Base-by-base conservation (phyloP, 768 basidiomycete species). In the Hypsizygus marmoreus region DNA sequence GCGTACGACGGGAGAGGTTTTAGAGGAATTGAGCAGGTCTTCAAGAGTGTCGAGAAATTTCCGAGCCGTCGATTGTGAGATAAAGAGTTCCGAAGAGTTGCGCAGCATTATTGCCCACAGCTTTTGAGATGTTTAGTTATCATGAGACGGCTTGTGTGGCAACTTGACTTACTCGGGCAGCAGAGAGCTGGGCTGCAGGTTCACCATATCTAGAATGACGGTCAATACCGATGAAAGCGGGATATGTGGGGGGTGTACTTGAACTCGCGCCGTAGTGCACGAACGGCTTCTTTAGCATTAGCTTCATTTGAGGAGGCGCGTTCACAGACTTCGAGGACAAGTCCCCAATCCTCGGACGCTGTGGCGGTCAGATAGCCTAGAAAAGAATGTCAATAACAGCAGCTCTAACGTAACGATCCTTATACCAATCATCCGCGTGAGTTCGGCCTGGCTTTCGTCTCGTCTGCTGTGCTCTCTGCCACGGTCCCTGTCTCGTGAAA, bases 21-120 rank as follows among this genome's bases (percentile, higher is more conserved):
- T 73, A 1, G 79, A 57, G 0, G 78, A 80, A 2, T 65, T 70
- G 3, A 92, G 67, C 14, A 89, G 75, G 13, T 91, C 88, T 49
- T 92, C 91, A 13, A 93, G 69, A 1, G 80, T 82, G 40, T 91
- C 86, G 14, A 88, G 65, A 57, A 93, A 93, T 61, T 92, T 92
- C 56, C 82, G 81, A 24, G 83, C 73, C 11, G 80, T 76, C 29
- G 81, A 84, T 55, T 89, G 84, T 10, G 75, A 64, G 26, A 90
- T 77, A 57, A 94, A 92, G 11, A 79, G 59, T 8, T 85, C 81
- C 0, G 83, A 79, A 3, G 84, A 84, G 59, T 95, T 94, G 22
- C 83, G 82, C 28, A 95, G 76, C 85, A 95, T 88, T 55, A 95
- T 85, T 2, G 91, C 86, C 93, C 92, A 95, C 6, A 97, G 61